These are phyloP conservation scores for Mortierella claussenii DNA, from an alignment of 192 early-diverging fungal species.

Conservation along the genomic window DNA sequence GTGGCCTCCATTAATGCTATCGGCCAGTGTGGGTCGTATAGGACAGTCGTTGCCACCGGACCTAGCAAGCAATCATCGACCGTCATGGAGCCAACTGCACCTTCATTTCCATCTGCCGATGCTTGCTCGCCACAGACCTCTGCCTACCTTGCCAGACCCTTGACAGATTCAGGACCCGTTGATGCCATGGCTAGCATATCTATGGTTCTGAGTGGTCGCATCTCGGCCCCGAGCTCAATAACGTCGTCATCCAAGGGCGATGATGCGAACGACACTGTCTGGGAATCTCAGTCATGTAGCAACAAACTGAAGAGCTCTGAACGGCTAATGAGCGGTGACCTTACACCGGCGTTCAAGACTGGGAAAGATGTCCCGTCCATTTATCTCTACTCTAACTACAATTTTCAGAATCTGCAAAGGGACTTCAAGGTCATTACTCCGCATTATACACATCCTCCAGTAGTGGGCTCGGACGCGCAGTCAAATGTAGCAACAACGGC, in stretches of 20 bases:
- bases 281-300: background rate
- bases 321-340: conserved; percentile 28
- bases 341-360: conserved; percentile 43
- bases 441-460: conserved; percentile 21
- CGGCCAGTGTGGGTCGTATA: conserved; percentile 47
- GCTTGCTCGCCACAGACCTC: conserved; percentile 36
- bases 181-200: conserved; percentile 49
- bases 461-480: background rate
- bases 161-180: conserved; percentile 25
- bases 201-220: conserved; percentile 39
- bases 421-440: conserved; percentile 43
- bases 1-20: conserved; percentile 40
- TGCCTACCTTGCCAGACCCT: conserved; percentile 32
- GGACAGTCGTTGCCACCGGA: conserved; percentile 44
- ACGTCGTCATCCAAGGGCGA: conserved; percentile 15
- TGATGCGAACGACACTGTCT: conserved; percentile 1
- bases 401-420: conserved; percentile 39
- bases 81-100: conserved; percentile 10
- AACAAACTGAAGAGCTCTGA: conserved; percentile 20
- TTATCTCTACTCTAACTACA: conserved; percentile 53
- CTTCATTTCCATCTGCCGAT: conserved; percentile 35
- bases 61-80: conserved; percentile 17
- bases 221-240: conserved; percentile 40
- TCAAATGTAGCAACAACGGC: background rate
- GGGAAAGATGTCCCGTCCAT: conserved; percentile 33